Conservation (phyloP, 495 filamentous ascomycete genomes). For the Hypoxylon rickii region DNA sequence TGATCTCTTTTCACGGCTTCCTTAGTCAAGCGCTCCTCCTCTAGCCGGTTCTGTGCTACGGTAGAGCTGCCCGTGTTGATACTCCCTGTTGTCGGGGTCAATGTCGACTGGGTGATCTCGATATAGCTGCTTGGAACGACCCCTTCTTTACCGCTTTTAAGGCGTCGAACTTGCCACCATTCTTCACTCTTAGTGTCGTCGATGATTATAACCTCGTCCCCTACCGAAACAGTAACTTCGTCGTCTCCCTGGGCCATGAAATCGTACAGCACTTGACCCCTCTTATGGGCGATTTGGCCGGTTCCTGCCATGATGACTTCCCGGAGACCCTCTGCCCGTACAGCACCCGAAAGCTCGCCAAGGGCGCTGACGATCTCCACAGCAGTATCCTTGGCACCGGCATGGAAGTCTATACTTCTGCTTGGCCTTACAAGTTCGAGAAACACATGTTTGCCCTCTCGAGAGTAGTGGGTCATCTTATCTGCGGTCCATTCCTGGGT, state of each 20-base stretch:
- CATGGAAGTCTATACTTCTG: slow-evolving; percentile 94
- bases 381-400: slow-evolving; percentile 94
- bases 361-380: slow-evolving; percentile 87
- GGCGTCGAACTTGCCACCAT: slow-evolving; percentile 93
- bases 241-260: slow-evolving; percentile 96
- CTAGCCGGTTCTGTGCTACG: slow-evolving; percentile 80
- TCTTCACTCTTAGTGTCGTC: slow-evolving; percentile 93
- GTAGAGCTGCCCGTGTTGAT: slow-evolving; percentile 70
- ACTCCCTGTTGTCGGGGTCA: slow-evolving; percentile 51
- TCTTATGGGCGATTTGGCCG: slow-evolving; percentile 66
- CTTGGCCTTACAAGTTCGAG: slow-evolving; percentile 88
- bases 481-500: slow-evolving; percentile 93
- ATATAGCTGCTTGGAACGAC: slow-evolving; percentile 98
- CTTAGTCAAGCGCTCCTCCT: slow-evolving; percentile 80
- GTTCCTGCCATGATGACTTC: slow-evolving; percentile 84
- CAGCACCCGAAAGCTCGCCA: slow-evolving; percentile 85
- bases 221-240: slow-evolving; percentile 88
- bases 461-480: slow-evolving; percentile 90
- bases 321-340: slow-evolving; percentile 78
- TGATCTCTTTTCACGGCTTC: slow-evolving; percentile 67
- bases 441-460: slow-evolving; percentile 98
- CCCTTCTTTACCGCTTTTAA: slow-evolving; percentile 92
- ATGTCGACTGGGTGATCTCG: slow-evolving; percentile 72
- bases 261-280: slow-evolving; percentile 88
- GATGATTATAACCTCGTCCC: slow-evolving; percentile 87